Evolutionary conservation across 1,284 basidiomycete species (phyloP), one percentile per base, ranked within the genome.

Genomic region (Sporisorium iseilematis-ciliati): DNA sequence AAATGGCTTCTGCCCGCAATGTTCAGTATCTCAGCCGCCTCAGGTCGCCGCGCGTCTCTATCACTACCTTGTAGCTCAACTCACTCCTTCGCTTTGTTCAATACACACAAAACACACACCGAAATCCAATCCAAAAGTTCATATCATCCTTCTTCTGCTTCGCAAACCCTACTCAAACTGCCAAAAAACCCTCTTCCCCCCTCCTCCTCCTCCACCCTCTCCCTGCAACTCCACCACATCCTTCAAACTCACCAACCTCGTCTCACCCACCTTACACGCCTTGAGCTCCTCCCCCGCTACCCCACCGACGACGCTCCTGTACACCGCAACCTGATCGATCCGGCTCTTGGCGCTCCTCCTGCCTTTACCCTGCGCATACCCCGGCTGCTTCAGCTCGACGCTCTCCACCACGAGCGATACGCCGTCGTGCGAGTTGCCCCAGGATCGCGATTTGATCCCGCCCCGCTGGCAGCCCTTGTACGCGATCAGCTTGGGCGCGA

Each of bases 391-490:
- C 4, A 88, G 78, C 57, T 87, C 84, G 4, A 89, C 87, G 6
- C 78, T 78, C 68, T 89, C 88, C 10, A 89, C 86, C 6, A 88
- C 86, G 25, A 89, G 84, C 70, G 87, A 88, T 7, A 87, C 86
- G 3, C 89, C 89, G 69, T 89, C 88, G 81, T 89, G 89, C 29
- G 87, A 87, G 72, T 89, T 89, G 12, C 89, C 89, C 89, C 89
- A 89, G 10, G 84, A 85, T 23, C 88, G 79, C 40, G 87, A 88
- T 57, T 81, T 80, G 25, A 89, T 74, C 1, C 88, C 88, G 56
- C 87, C 87, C 40, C 88, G 78, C 65, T 87, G 86, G 20, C 87
- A 87, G 5, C 87, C 87, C 21, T 87, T 85, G 79, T 89, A 89
- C 31, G 87, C 81, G 2, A 89, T 82, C 10, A 89, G 80, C 31